Evolutionary conservation across 805 yeast genomes (phyloP), one percentile per base, ranked within the genome.

Genomic region (Metschnikowia dekortorum): DNA sequence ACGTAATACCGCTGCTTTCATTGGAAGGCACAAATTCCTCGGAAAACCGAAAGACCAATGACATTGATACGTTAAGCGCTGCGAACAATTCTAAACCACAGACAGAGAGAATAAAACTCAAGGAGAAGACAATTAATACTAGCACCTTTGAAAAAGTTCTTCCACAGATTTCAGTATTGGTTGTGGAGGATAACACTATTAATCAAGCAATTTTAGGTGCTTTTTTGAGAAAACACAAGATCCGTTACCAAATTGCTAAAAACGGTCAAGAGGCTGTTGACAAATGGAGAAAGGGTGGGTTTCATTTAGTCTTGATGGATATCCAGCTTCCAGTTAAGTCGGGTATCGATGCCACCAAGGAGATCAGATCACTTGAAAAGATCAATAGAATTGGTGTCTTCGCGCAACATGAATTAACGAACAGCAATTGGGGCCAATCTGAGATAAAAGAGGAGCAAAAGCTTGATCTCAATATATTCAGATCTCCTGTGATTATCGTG

Each of bases 401-500:
- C 76, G 76, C 78, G 3, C 74, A 72, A 38, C 68, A 71, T 53
- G 75, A 66, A 54, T 61, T 59, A 44, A 50, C 47, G 45, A 63
- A 49, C 44, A 56, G 49, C 47, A 53, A 51, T 43, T 65, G 50
- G 46, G 63, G 62, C 11, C 55, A 63, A 11, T 44, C 51, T 14
- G 63, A 64, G 32, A 50, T 71, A 6, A 62, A 62, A 30, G 73
- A 71, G 9, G 77, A 75, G 8, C 90, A 86, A 55, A 72, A 71
- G 38, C 66, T 89, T 7, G 89, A 87, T 57, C 65, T 79, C 29
- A 69, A 73, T 9, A 67, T 79, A n/a, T 89, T 89, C 67, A 79
- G 89, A 55, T 85, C 96, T 0, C 99, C 99, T 0, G 96, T 95
- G n/a, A 94, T 94, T 50, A 92, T 94, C 47, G 99, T 94, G 18